Evolutionary conservation across 441 rosid species (phyloP), one percentile per base, ranked within the genome.

Genomic region (Aquilaria agallochum): DNA sequence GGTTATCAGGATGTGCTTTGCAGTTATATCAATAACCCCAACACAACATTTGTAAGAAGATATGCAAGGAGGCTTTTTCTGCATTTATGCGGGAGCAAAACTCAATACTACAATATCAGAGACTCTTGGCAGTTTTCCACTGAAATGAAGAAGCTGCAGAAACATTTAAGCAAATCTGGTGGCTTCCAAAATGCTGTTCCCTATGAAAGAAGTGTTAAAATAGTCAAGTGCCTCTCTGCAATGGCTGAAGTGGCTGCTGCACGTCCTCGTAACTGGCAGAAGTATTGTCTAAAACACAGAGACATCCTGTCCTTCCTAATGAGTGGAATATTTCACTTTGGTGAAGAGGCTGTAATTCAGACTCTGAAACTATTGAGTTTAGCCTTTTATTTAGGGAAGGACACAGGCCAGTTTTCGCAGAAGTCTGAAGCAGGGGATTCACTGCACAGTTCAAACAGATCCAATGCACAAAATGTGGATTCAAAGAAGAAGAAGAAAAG

Each of bases 231-330:
- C 78, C 86, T 96, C 69, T 86, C 96, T 63, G 83, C 94, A 50
- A 96, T 91, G 86, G 97, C 89, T 68, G 99, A 96, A 80, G 99
- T 91, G 62, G 99, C 98, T 59, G 78, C 81, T 58, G 82, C 96
- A n/a, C 83, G 99, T 68, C 99, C 99, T 63, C 92, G 96, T 49
- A 96, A 96, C 78, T 96, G 99, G 99, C 99, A 96, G 79, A 94
- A 94, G 80, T 94, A 91, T 68, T 94, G 99, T 78, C 80, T 88
- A 80, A 94, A 82, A 78, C 97, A 90, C 77, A 88, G 74, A 57
- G 97, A 96, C 75, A 87, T 89, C 62, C 75, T 96, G 74, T 86
- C 98, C 52, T 94, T 87, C 74, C 72, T 94, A 65, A 80, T 91
- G 79, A 86, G 83, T 81, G 96, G 81, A 11, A 76, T 88, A 56